A percentile compares a stretch with the other conserved stretches of the same genome.
Conservation (phyloP, 768 basidiomycete species). For the Russula ochroleuca region DNA sequence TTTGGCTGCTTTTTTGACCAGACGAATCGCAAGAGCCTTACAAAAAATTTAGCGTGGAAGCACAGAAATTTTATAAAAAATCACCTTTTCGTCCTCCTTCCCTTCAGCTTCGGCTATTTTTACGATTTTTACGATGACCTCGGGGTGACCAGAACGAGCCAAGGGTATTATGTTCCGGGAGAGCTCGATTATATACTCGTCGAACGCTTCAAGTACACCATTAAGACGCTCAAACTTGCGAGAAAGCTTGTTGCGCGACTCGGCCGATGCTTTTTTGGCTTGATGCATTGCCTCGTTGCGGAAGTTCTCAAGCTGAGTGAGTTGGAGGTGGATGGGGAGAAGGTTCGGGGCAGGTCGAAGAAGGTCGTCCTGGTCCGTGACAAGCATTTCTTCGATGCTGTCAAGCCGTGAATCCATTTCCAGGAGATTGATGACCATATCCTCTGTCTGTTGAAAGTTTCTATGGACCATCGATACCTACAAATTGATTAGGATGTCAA, state of each 20-base stretch:
- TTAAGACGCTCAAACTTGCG: constrained; percentile 85
- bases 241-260: constrained; percentile 61
- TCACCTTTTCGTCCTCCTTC: constrained; percentile 88
- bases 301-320: constrained; percentile 90
- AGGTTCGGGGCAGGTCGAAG: constrained; percentile 85
- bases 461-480: constrained; percentile 95
- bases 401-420: constrained; percentile 87
- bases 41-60: constrained; percentile 5
- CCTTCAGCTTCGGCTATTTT: constrained; percentile 95
- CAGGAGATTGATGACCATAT: constrained; percentile 91
- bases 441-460: constrained; percentile 91
- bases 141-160: constrained; percentile 70
- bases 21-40: constrained; percentile 87
- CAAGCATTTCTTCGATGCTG: constrained; percentile 72
- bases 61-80: neutral
- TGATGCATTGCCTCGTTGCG: constrained; percentile 93
- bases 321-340: constrained; percentile 83
- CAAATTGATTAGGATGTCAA: neutral
- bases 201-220: constrained; percentile 74
- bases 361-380: constrained; percentile 68
- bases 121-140: constrained; percentile 85
- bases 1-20: constrained; percentile 92
- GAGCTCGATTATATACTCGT: constrained; percentile 75
- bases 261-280: constrained; percentile 74
- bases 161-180: constrained; percentile 75